Percentiles rank a stretch among this genome's conserved stretches.
These are phyloP conservation scores for Nyctanthes arbortristis DNA, from an alignment of 257 asterid species.

Conservation along the genomic window DNA sequence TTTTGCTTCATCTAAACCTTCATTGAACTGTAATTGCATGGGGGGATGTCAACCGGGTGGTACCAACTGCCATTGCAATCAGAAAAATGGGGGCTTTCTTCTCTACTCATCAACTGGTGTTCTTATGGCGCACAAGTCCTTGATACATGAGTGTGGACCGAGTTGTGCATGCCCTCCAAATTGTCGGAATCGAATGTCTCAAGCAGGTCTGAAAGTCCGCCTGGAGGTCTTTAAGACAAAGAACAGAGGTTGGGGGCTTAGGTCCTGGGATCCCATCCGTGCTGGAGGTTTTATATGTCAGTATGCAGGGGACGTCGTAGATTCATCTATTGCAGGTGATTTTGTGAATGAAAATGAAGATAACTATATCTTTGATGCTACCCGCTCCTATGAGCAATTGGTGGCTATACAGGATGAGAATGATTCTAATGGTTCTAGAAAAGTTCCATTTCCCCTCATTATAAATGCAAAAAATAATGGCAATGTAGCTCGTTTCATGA, in stretches of 20 bases:
- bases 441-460: constrained; percentile 41
- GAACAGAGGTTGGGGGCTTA: constrained; percentile 57
- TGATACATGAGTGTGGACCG: constrained; percentile 45
- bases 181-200: constrained; percentile 44
- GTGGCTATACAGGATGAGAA: constrained; percentile 32
- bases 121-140: constrained; percentile 30
- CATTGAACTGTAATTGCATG: constrained; percentile 38
- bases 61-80: constrained; percentile 39
- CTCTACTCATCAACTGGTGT: constrained; percentile 41
- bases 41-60: constrained; percentile 52
- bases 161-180: constrained; percentile 49
- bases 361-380: constrained; percentile 45
- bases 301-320: constrained; percentile 52
- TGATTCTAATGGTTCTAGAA: constrained; percentile 27
- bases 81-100: constrained; percentile 39
- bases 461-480: constrained; percentile 46
- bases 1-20: constrained; percentile 27
- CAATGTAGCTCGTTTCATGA: constrained; percentile 60
- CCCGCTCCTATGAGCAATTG: constrained; percentile 38
- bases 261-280: constrained; percentile 62
- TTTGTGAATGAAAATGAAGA: constrained; percentile 35
- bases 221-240: constrained; percentile 50
- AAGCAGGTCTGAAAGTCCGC: constrained; percentile 42
- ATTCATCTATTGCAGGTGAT: constrained; percentile 35
- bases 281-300: constrained; percentile 49